Evolutionary conservation across 1,284 basidiomycete genomes (phyloP).

Genomic region (Mycocalia duriaeana): DNA sequence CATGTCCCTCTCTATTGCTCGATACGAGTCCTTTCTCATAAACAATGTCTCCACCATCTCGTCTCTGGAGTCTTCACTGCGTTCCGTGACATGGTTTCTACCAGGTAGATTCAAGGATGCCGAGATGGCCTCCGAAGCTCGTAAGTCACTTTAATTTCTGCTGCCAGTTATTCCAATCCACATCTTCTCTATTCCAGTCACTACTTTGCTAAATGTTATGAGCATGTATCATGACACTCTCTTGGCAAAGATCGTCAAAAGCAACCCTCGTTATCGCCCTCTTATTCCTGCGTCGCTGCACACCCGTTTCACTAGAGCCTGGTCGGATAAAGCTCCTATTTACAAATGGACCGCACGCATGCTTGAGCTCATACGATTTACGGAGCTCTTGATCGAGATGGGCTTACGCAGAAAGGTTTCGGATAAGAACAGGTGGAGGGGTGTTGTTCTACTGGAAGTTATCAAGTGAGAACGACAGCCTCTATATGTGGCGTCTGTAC

Average conservation of each 20-base stretch:
- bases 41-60: slow-evolving; percentile 83
- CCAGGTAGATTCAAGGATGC: slow-evolving; percentile 96
- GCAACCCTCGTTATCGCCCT: slow-evolving; percentile 61
- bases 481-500: too few relatives aligned
- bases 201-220: slow-evolving; percentile 66
- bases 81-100: slow-evolving; percentile 90
- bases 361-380: slow-evolving; percentile 72
- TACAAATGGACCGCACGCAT: slow-evolving; percentile 77
- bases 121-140: slow-evolving; percentile 85
- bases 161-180: slow-evolving; percentile 4
- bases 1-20: slow-evolving; percentile 41
- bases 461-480: slow-evolving; percentile 81
- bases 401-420: slow-evolving; percentile 67
- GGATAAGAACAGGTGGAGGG: slow-evolving; percentile 60
- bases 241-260: slow-evolving; percentile 60
- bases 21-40: slow-evolving; percentile 79
- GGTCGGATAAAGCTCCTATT: slow-evolving; percentile 58
- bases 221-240: slow-evolving; percentile 88
- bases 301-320: slow-evolving; percentile 79
- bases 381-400: slow-evolving; percentile 86
- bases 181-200: slow-evolving; percentile 44
- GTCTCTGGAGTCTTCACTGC: slow-evolving; percentile 81
- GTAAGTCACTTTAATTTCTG: slow-evolving; percentile 49
- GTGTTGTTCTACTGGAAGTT: slow-evolving; percentile 68
- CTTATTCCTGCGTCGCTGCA: slow-evolving; percentile 66